These are phyloP conservation scores for Xylaria nigripes DNA, from an alignment of 495 filamentous ascomycete genomes.

Conservation along the genomic window DNA sequence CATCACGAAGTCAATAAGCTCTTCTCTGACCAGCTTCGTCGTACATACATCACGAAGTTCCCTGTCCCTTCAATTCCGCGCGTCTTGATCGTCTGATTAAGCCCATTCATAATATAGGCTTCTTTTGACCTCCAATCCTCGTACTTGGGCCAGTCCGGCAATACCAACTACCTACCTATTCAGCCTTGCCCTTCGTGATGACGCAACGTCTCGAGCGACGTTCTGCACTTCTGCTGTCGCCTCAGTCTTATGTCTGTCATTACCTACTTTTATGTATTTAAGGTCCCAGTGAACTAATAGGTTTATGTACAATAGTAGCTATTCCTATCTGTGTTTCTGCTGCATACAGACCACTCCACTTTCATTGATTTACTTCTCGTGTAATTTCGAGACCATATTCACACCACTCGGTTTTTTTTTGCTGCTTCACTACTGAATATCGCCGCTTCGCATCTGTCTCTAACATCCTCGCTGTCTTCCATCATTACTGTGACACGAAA, in stretches of 20 bases:
- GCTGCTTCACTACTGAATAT: background rate
- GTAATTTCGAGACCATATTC: background rate
- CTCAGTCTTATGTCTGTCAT: background rate
- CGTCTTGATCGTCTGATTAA: background rate
- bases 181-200: slow-evolving; percentile 2
- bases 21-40: background rate
- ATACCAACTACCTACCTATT: background rate
- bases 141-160: background rate
- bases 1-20: no score
- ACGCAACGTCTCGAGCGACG: slow-evolving; percentile 5
- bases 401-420: background rate
- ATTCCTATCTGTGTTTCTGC: background rate
- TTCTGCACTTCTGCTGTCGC: slow-evolving; percentile 1
- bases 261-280: background rate
- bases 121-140: background rate
- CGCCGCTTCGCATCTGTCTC: background rate
- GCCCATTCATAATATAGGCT: background rate
- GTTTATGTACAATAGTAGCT: background rate
- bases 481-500: slow-evolving; percentile 36
- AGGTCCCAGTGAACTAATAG: background rate
- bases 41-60: background rate
- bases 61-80: background rate
- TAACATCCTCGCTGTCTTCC: background rate
- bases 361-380: background rate
- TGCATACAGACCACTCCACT: background rate